Evolutionary conservation across 495 filamentous ascomycete genomes (phyloP).

Genomic region (Lasiosphaeris hirsuta): DNA sequence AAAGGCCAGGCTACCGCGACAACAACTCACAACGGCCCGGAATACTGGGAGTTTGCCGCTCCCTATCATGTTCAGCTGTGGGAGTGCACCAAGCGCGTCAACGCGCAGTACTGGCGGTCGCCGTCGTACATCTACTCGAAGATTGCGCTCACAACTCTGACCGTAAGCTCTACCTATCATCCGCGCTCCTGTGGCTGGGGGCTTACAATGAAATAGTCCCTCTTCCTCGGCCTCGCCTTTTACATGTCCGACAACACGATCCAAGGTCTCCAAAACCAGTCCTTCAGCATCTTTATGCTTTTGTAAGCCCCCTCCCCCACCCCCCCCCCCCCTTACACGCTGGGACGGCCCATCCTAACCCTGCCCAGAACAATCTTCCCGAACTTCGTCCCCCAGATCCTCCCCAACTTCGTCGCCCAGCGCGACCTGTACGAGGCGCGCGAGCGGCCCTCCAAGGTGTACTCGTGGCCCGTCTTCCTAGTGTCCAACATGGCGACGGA

Average conservation of each 20-base stretch:
- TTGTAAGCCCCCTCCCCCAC: slow-evolving; percentile 21
- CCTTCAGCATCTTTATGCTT: slow-evolving; percentile 69
- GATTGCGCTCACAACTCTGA: slow-evolving; percentile 31
- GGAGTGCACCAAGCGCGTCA: slow-evolving; percentile 44
- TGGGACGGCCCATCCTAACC: too few relatives aligned
- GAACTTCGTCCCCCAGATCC: slow-evolving; percentile 49
- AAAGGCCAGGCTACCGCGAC: neutral
- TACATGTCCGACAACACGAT: slow-evolving; percentile 53
- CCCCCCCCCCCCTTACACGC: neutral
- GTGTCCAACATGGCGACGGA: slow-evolving; percentile 51
- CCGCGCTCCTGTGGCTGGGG: neutral
- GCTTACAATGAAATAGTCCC: slow-evolving; percentile 9
- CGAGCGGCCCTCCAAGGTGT: slow-evolving; percentile 68
- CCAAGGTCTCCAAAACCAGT: slow-evolving; percentile 68
- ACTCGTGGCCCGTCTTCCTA: slow-evolving; percentile 58
- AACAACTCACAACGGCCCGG: neutral
- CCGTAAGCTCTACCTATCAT: neutral
- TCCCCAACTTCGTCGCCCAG: slow-evolving; percentile 62
- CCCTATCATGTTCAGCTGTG: slow-evolving; percentile 17
- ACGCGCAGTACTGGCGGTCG: slow-evolving; percentile 66
- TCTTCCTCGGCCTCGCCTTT: slow-evolving; percentile 44
- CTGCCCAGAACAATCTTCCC: slow-evolving; percentile 20
- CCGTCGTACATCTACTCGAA: slow-evolving; percentile 64
- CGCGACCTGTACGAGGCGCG: slow-evolving; percentile 65
- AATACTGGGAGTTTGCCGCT: slow-evolving; percentile 4